Percentiles rank a stretch among this genome's conserved stretches.
Conservation (phyloP, 2,329 filamentous ascomycete species). For the Calycina herbarum region DNA sequence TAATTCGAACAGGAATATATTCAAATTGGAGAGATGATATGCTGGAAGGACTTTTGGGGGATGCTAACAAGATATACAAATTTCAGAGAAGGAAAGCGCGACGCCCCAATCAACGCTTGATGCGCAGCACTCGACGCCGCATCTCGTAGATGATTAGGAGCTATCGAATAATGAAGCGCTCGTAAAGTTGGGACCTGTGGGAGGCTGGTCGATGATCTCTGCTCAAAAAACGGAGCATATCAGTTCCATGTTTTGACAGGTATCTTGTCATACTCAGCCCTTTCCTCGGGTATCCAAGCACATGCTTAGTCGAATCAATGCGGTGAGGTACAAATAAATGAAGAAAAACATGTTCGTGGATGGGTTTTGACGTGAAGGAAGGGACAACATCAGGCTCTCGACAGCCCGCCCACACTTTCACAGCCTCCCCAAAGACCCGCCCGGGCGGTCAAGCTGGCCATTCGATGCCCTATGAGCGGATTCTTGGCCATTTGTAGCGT, state of each 20-base stretch:
- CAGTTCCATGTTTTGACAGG: too few relatives aligned
- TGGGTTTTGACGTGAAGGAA: slow-evolving; percentile 1
- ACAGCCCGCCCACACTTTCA: background rate
- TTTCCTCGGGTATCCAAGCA: too few relatives aligned
- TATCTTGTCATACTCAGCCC: too few relatives aligned
- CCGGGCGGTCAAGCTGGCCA: background rate
- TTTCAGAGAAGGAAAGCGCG: background rate
- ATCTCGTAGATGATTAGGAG: too few relatives aligned
- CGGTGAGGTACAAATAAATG: background rate
- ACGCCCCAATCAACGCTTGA: background rate
- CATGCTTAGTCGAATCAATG: too few relatives aligned
- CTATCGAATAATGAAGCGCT: too few relatives aligned
- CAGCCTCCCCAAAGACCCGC: background rate
- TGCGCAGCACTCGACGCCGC: background rate
- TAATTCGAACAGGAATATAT: background rate
- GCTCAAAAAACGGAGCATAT: too few relatives aligned
- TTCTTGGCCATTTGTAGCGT: background rate
- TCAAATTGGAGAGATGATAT: background rate
- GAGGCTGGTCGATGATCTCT: too few relatives aligned
- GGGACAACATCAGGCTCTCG: background rate
- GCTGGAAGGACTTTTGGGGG: background rate
- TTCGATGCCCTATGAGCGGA: background rate
- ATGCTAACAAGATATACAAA: background rate
- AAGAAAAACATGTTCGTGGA: background rate
- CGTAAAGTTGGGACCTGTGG: too few relatives aligned